Conservation (phyloP, 495 filamentous ascomycete genomes). For the Letharia lupina region DNA sequence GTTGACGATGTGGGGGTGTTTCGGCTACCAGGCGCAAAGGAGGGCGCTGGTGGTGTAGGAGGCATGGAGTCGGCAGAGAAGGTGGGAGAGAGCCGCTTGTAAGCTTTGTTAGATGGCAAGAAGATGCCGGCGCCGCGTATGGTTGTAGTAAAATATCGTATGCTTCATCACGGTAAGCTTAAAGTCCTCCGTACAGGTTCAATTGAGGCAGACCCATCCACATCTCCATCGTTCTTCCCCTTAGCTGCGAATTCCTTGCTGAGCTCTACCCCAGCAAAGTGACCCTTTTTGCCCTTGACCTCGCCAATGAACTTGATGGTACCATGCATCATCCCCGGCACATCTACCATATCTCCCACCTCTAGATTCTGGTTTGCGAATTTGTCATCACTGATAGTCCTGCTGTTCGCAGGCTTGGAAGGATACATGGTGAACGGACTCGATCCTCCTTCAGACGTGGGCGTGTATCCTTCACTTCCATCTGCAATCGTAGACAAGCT, state of each 20-base stretch:
- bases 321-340: constrained; percentile 90
- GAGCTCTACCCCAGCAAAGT: constrained; percentile 92
- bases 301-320: constrained; percentile 80
- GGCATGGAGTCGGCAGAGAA: constrained; percentile 51
- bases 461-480: constrained; percentile 50
- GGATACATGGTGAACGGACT: constrained; percentile 22
- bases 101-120: constrained; percentile 76
- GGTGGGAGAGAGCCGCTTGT: constrained; percentile 56
- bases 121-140: constrained; percentile 84
- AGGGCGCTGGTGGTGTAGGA: constrained; percentile 59
- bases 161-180: constrained; percentile 35
- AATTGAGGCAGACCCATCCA: constrained; percentile 66
- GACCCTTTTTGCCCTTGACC: constrained; percentile 82
- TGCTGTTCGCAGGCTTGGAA: constrained; percentile 12
- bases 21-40: constrained; percentile 24
- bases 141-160: constrained; percentile 76
- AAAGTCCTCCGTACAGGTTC: constrained; percentile 19
- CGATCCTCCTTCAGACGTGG: constrained; percentile 39
- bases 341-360: constrained; percentile 85
- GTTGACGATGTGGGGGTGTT: constrained; percentile 56
- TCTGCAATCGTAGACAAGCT: constrained; percentile 53
- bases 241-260: constrained; percentile 66
- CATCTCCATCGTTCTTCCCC: constrained; percentile 94
- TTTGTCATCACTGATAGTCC: constrained; percentile 19
- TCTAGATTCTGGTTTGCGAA: constrained; percentile 20